Evolutionary conservation across 768 basidiomycete genomes (phyloP).

Genomic region (Gloeophyllum trabeum): DNA sequence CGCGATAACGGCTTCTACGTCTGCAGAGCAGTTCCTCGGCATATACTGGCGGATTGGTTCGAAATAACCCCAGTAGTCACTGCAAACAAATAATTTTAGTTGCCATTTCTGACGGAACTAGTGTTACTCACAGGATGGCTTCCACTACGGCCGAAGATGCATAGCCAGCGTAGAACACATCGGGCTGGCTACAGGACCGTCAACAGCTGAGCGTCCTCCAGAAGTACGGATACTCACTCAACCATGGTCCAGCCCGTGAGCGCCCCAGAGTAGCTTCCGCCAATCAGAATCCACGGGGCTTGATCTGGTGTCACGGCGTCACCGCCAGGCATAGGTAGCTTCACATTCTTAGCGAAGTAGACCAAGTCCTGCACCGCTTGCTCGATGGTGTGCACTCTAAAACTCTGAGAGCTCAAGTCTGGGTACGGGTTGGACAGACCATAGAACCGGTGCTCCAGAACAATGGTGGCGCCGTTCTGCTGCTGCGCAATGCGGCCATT

Average conservation of each 20-base stretch:
- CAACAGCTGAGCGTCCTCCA: not conserved
- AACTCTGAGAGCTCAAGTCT: slow-evolving; percentile 45
- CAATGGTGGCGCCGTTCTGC: slow-evolving; percentile 47
- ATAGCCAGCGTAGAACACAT: slow-evolving; percentile 52
- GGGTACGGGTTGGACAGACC: slow-evolving; percentile 63
- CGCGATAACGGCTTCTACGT: slow-evolving; percentile 50
- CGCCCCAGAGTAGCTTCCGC: slow-evolving; percentile 32
- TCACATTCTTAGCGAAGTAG: slow-evolving; percentile 56
- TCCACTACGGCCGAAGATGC: slow-evolving; percentile 58
- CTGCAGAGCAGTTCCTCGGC: slow-evolving; percentile 65
- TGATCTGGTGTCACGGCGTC: slow-evolving; percentile 44
- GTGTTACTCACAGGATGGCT: slow-evolving; percentile 29
- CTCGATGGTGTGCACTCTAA: slow-evolving; percentile 53
- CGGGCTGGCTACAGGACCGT: slow-evolving; percentile 34
- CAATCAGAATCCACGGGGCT: slow-evolving; percentile 30
- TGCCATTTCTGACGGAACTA: not conserved
- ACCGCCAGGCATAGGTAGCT: slow-evolving; percentile 58
- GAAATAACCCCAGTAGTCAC: slow-evolving; percentile 63
- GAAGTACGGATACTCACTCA: slow-evolving; percentile 31
- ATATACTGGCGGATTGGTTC: slow-evolving; percentile 59
- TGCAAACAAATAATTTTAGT: slow-evolving; percentile 7
- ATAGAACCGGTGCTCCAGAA: slow-evolving; percentile 68
- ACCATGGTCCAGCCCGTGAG: slow-evolving; percentile 58
- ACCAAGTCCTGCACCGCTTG: slow-evolving; percentile 67
- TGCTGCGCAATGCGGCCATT: slow-evolving; percentile 57